Conservation (phyloP, 1,139 yeast genomes). For the Candida sojae region DNA sequence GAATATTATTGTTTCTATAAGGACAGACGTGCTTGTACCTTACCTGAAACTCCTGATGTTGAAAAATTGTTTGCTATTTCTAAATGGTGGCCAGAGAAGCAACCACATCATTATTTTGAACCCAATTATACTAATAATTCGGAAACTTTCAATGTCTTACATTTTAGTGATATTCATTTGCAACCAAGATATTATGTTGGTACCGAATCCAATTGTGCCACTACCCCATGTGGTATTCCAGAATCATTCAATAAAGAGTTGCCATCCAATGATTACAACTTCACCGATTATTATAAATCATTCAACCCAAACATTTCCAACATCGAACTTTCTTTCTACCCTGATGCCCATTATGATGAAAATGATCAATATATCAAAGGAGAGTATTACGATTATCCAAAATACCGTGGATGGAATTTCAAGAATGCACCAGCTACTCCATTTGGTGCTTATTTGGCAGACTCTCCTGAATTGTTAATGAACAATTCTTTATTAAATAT, state of each 20-base stretch:
- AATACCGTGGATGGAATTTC: conserved; percentile 39
- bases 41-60: conserved; percentile 32
- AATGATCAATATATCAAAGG: conserved; percentile 40
- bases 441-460: conserved; percentile 64
- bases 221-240: conserved; percentile 50
- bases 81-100: conserved; percentile 35
- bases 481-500: conserved; percentile 56
- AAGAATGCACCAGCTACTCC: conserved; percentile 55
- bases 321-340: conserved; percentile 21
- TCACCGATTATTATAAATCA: conserved; percentile 25
- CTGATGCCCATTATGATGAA: conserved; percentile 30
- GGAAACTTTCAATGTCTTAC: conserved; percentile 57
- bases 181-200: conserved; percentile 59
- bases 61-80: conserved; percentile 25
- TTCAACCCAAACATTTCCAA: conserved; percentile 25
- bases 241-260: conserved; percentile 34
- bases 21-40: conserved; percentile 23
- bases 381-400: conserved; percentile 38
- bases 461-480: conserved; percentile 61
- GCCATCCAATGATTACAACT: conserved; percentile 31
- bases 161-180: conserved; percentile 65
- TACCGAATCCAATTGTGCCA: conserved; percentile 61
- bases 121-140: conserved; percentile 24
- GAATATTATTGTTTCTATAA: conserved; percentile 37
- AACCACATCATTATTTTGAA: conserved; percentile 22